These are phyloP conservation scores for Trichosporon sp. DNA, from an alignment of 1,284 basidiomycete genomes.

Conservation along the genomic window DNA sequence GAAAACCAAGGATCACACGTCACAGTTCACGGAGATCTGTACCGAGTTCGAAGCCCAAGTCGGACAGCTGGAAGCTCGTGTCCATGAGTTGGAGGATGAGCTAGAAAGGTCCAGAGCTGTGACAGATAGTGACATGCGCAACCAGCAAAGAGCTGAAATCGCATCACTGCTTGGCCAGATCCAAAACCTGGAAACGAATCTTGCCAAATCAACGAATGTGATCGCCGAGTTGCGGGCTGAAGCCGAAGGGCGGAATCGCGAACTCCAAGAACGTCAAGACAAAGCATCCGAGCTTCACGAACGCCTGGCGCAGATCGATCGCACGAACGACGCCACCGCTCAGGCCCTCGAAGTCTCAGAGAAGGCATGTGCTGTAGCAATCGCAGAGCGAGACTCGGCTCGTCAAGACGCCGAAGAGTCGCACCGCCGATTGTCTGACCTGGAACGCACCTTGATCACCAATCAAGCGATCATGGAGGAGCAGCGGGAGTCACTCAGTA, in stretches of 20 bases:
- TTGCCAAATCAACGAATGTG: neutral
- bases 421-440: neutral
- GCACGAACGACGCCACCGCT: neutral
- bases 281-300: neutral
- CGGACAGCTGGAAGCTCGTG: constrained; percentile 23
- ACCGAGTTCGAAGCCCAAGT: constrained; percentile 36
- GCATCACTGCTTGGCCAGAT: neutral
- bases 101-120: neutral
- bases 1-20: constrained; percentile 41
- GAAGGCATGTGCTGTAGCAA: neutral
- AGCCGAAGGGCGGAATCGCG: neutral
- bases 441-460: neutral
- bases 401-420: neutral
- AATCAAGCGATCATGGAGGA: neutral
- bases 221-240: neutral
- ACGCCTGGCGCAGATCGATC: neutral
- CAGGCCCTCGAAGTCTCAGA: constrained; percentile 1
- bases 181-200: neutral
- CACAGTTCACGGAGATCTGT: constrained; percentile 41
- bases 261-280: neutral
- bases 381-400: neutral
- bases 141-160: neutral
- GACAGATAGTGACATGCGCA: neutral
- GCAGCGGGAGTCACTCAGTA: neutral
- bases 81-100: neutral